Percentiles rank a stretch among this genome's conserved stretches.
Evolutionary conservation across 345 rosid species (phyloP).

Genomic region (Boechera divaricarpa): DNA sequence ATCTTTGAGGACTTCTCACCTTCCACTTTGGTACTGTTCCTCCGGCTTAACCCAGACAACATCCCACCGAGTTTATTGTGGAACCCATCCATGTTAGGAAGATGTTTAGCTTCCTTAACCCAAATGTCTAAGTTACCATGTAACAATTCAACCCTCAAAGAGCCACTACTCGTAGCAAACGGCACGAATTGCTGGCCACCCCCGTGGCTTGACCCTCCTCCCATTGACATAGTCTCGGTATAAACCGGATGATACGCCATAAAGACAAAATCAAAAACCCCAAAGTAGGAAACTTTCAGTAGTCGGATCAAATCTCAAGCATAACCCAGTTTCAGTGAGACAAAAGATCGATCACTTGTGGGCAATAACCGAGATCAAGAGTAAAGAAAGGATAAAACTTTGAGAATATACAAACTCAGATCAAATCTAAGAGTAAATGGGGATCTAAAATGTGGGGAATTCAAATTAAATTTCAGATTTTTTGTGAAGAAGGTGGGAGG

Average conservation of each 20-base stretch:
- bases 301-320: constrained; percentile 20
- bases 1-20: constrained; percentile 58
- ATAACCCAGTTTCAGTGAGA: constrained; percentile 25
- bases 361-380: constrained; percentile 12
- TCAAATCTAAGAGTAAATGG: constrained; percentile 11
- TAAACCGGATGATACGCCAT: constrained; percentile 57
- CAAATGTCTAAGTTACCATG: constrained; percentile 89
- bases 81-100: constrained; percentile 88
- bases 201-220: constrained; percentile 70
- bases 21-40: constrained; percentile 58
- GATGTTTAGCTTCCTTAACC: constrained; percentile 83
- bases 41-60: constrained; percentile 55
- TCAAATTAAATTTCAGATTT: not conserved
- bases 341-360: constrained; percentile 31
- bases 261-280: not conserved
- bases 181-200: constrained; percentile 63
- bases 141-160: constrained; percentile 59
- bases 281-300: constrained; percentile 29
- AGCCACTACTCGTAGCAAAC: constrained; percentile 58
- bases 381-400: not conserved
- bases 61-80: constrained; percentile 71
- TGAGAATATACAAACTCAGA: not conserved
- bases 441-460: constrained; percentile 17
- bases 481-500: constrained; percentile 30
- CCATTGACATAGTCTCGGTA: constrained; percentile 60